These are phyloP conservation scores for Carex parvula DNA, from an alignment of 176 grass and related monocot species.

Conservation along the genomic window DNA sequence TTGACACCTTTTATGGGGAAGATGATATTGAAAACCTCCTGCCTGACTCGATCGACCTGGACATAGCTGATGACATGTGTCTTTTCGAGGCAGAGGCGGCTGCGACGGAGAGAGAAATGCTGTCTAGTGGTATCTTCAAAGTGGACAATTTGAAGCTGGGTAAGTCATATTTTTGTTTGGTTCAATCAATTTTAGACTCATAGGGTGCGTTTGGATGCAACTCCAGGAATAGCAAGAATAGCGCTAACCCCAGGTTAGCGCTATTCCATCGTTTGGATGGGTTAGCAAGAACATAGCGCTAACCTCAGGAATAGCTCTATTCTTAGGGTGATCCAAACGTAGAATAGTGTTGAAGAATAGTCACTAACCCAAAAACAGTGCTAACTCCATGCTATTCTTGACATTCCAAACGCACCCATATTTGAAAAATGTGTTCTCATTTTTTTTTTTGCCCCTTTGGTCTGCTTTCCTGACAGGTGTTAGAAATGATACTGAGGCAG, in stretches of 20 bases:
- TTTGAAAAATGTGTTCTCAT: background rate
- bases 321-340: too few relatives aligned
- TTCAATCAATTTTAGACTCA: background rate
- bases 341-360: too few relatives aligned
- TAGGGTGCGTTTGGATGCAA: too few relatives aligned
- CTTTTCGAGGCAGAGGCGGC: slow-evolving; percentile 35
- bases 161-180: background rate
- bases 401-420: too few relatives aligned
- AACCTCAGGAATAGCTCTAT: too few relatives aligned
- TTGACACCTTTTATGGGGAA: slow-evolving; percentile 2
- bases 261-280: too few relatives aligned
- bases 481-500: slow-evolving; percentile 34
- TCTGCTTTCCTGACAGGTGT: background rate
- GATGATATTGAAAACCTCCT: slow-evolving; percentile 55
- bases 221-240: too few relatives aligned
- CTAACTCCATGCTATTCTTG: too few relatives aligned
- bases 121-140: background rate
- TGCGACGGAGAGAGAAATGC: background rate
- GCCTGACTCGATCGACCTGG: slow-evolving; percentile 74
- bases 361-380: too few relatives aligned
- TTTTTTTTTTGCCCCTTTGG: background rate
- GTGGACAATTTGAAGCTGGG: background rate
- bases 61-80: slow-evolving; percentile 40
- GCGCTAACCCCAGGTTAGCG: too few relatives aligned
- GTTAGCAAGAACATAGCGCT: too few relatives aligned